A percentile compares a stretch with the other conserved stretches of the same genome.
Evolutionary conservation across 2,329 filamentous ascomycete genomes (phyloP).

Genomic region (Cladosporium cucumerinum): DNA sequence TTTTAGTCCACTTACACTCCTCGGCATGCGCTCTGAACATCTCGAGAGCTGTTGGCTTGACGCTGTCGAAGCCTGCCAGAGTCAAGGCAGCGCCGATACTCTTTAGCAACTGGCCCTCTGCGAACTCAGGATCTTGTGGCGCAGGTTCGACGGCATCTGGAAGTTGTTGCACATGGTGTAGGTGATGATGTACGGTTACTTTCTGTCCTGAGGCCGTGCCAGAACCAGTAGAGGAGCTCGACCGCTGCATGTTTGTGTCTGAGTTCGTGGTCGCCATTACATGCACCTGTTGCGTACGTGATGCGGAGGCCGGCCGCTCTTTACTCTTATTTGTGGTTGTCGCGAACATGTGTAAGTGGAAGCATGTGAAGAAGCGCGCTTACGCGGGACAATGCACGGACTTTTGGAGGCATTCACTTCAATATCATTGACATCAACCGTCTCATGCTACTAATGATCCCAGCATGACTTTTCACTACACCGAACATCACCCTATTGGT

Average conservation of each 20-base stretch:
- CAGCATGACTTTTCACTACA: neutral
- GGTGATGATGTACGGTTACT: neutral
- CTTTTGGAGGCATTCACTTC: neutral
- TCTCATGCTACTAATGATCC: neutral
- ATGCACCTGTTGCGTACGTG: neutral
- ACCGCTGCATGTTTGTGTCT: neutral
- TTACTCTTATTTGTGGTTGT: neutral
- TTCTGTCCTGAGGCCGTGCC: neutral
- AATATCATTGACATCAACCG: neutral
- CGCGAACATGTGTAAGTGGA: neutral
- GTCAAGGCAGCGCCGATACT: constrained; percentile 53
- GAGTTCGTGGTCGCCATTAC: neutral
- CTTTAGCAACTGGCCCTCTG: constrained; percentile 54
- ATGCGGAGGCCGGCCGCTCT: neutral
- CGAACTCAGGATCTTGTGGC: constrained; percentile 49
- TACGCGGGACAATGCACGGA: neutral
- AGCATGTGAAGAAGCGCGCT: neutral
- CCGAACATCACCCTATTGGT: neutral
- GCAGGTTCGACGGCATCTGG: constrained; percentile 35
- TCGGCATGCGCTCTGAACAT: constrained; percentile 54
- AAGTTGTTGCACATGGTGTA: constrained; percentile 27
- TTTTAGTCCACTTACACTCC: constrained; percentile 42
- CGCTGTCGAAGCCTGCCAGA: constrained; percentile 54
- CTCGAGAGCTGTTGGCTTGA: constrained; percentile 55
- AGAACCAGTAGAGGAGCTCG: neutral